Evolutionary conservation across 495 filamentous ascomycete genomes (phyloP).

Genomic region (Xylona heveae): DNA sequence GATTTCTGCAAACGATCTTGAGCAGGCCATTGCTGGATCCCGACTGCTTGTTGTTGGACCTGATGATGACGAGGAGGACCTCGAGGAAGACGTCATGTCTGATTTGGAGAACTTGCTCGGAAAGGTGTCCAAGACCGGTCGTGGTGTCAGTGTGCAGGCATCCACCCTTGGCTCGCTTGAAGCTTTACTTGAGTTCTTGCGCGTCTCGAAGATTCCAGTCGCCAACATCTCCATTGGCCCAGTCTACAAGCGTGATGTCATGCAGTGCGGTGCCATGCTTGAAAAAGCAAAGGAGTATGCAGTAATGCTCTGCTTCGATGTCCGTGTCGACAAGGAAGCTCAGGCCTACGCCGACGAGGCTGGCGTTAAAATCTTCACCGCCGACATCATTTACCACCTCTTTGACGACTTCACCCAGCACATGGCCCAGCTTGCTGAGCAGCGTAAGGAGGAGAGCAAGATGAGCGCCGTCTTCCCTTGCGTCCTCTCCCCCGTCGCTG

Average conservation of each 20-base stretch:
- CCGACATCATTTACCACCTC: constrained; percentile 97
- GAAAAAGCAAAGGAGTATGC: constrained; percentile 92
- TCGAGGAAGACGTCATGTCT: constrained; percentile 89
- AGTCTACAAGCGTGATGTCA: constrained; percentile 95
- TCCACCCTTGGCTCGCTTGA: constrained; percentile 95
- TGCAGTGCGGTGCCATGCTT: constrained; percentile 89
- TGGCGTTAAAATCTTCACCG: constrained; percentile 95
- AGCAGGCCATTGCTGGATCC: constrained; percentile 92
- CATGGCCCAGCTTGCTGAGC: constrained; percentile 64
- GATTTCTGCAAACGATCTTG: constrained; percentile 89
- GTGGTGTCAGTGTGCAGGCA: constrained; percentile 91
- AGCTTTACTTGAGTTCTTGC: constrained; percentile 89
- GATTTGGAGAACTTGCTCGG: constrained; percentile 82
- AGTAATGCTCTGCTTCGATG: constrained; percentile 99
- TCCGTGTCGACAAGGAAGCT: constrained; percentile 97
- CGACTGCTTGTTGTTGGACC: constrained; percentile 82
- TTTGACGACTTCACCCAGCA: constrained; percentile 94
- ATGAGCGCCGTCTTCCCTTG: constrained; percentile 93
- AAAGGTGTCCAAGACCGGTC: constrained; percentile 72
- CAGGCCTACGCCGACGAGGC: constrained; percentile 77
- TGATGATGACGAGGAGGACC: constrained; percentile 88
- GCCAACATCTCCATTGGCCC: constrained; percentile 95
- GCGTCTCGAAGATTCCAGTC: constrained; percentile 86
- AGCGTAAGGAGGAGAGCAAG: constrained; percentile 92
- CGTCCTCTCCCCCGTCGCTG: constrained; percentile 65